Evolutionary conservation across 495 filamentous ascomycete genomes (phyloP), one percentile per base, ranked within the genome.

Genomic region (Tuber umbilicatum): DNA sequence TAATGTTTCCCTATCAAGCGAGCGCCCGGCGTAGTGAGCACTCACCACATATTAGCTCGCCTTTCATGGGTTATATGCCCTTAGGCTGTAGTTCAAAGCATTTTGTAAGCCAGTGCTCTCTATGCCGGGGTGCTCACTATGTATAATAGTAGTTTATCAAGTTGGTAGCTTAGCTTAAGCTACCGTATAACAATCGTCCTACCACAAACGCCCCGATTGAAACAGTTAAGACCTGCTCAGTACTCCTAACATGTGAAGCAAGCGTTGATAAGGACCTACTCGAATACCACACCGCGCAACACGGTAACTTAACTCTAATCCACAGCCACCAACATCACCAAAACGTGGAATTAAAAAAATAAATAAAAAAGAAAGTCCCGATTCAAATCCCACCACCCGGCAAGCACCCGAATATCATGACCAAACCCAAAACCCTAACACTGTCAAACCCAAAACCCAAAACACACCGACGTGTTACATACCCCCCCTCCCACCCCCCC

Each of bases 401-500:
- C 27, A 64, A 35, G 55, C 55, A 64, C 55, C 55, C 55, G 27
- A 64, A 64, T 14, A 64, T 64, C 55, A 64, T 31, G 9, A 55
- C 23, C 7, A 5, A 27, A 27, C 47, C 23, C n/a, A 55, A 55
- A 27, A 55, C 47, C 47, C 47, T 55, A 55, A 27, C 47, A 55
- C 47, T 27, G 35, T 1, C 55, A 64, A 64, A 64, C 55, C 55
- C 55, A 27, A 60, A 27, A 60, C 27, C 50, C 50, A 64, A 31
- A 64, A 64, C 55, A 64, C 27, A 64, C 55, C 55, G 55, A 64
- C 55, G 55, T 64, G 55, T 64, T 64, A 64, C 55, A 64, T 64
- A 64, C 31, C 27, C 23, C 50, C 50, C 12, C 9, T 19, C n/a
- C 23, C 23, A 2, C 45, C 45, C 45, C 45, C 45, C 45, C 45